Base-by-base conservation (phyloP, 257 asterid species). In the Voacanga thouarsii region DNA sequence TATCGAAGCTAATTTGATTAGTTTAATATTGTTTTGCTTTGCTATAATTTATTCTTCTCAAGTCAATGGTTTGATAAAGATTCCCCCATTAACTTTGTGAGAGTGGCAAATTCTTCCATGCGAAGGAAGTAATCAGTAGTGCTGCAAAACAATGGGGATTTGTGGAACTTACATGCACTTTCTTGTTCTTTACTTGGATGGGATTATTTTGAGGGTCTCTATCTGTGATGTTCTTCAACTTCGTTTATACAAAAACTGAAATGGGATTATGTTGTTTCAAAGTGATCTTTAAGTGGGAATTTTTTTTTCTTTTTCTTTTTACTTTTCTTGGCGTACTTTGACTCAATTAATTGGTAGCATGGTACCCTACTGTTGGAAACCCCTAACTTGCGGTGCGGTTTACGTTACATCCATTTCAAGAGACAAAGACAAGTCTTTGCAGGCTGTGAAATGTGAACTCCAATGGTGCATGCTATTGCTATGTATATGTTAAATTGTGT, bases 311-410 rank as follows among this genome's bases (percentile, higher is more conserved):
- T 64, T n/a, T 76, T 18, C 10, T 28, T 41, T 16, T 53, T 28
- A 5, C 12, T 50, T 67, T 53, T 72, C 71, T 65, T 76, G 64
- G 30, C 21, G 63, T 18, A 71, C 71, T 63, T 79, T 80, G 88
- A 81, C 55, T 53, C 74, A 69, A 66, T 72, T 77, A 60, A 79
- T 53, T 51, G 73, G 85, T 80, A 78, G 85, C 75, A 83, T 78
- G 79, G 41, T 26, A 68, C 71, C 79, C 47, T 15, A 77, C 65
- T 82, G 80, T 82, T 82, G 83, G 53, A 85, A 77, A 88, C 87
- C 87, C 85, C 84, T 89, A 84, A 83, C 88, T 85, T 90, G 92
- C 89, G 85, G 82, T 69, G 85, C 87, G 86, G 84, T 77, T 85
- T 87, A 85, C 88, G 87, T 72, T 85, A 75, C 86, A 89, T 87